These are phyloP conservation scores for Boletus vinaceobasis DNA, from an alignment of 768 basidiomycete genomes.

Conservation along the genomic window DNA sequence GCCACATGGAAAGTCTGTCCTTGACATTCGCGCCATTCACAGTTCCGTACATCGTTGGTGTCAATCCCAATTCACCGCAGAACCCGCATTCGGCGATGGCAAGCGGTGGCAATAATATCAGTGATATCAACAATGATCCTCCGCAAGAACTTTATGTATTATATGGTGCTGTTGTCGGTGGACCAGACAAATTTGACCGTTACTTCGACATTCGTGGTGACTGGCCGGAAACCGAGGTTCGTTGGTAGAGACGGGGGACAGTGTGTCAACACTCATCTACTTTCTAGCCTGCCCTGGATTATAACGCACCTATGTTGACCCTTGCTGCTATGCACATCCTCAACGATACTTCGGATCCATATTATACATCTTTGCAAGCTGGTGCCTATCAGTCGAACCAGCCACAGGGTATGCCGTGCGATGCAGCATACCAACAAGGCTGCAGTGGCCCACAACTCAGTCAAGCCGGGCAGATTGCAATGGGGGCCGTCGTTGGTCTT, in stretches of 20 bases:
- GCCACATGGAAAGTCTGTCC: neutral
- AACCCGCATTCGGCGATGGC: constrained; percentile 93
- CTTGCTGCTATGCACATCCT: constrained; percentile 76
- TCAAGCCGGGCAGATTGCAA: constrained; percentile 59
- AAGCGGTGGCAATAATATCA: constrained; percentile 73
- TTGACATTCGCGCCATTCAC: neutral
- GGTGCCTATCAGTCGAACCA: constrained; percentile 61
- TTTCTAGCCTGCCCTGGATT: constrained; percentile 73
- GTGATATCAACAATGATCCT: constrained; percentile 68
- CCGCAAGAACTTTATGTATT: constrained; percentile 69
- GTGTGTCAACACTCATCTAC: constrained; percentile 9
- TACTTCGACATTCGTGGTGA: constrained; percentile 86
- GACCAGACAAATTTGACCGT: constrained; percentile 70
- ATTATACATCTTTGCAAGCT: constrained; percentile 65
- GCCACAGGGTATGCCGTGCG: constrained; percentile 75
- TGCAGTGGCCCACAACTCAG: constrained; percentile 55
- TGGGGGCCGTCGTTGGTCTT: constrained; percentile 62
- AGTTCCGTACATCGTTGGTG: constrained; percentile 71
- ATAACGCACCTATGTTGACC: constrained; percentile 87
- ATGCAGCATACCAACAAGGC: constrained; percentile 57
- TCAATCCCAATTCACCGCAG: constrained; percentile 83
- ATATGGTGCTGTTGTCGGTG: constrained; percentile 88
- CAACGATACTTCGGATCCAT: constrained; percentile 68
- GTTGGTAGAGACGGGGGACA: neutral
- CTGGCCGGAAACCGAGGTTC: constrained; percentile 85